phyloP scores from a whole-genome alignment of 1,284 basidiomycete species.

The Volvariella surrecta region DNA sequence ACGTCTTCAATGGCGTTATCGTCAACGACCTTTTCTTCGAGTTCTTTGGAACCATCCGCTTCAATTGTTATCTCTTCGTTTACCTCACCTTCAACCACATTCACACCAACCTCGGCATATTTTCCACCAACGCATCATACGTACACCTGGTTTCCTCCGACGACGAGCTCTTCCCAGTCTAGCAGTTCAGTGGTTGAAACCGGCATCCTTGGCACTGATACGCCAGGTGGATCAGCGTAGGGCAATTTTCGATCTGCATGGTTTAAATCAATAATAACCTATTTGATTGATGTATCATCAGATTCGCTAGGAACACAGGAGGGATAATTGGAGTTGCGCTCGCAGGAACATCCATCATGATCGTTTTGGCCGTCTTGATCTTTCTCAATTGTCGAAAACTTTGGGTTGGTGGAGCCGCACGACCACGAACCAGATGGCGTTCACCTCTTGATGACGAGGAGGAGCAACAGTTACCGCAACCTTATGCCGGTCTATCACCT shows the following conservation, averaged over 20 bases:
- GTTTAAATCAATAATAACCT: too few relatives aligned
- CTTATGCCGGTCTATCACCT: slow-evolving; percentile 9
- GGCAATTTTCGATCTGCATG: background rate
- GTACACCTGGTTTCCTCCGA: background rate
- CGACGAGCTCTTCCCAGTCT: background rate
- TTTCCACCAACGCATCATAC: background rate
- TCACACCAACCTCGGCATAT: background rate
- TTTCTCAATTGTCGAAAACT: slow-evolving; percentile 21
- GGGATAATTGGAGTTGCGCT: background rate
- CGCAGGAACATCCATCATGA: background rate
- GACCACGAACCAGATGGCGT: slow-evolving; percentile 14
- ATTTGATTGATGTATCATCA: background rate
- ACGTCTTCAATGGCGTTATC: too few relatives aligned
- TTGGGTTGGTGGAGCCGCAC: slow-evolving; percentile 10
- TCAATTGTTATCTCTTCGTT: background rate
- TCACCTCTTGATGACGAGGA: slow-evolving; percentile 21
- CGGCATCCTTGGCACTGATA: background rate
- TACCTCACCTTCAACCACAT: background rate
- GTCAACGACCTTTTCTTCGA: too few relatives aligned
- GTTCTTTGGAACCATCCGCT: background rate
- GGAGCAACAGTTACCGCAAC: slow-evolving; percentile 7
- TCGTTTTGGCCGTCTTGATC: slow-evolving; percentile 12
- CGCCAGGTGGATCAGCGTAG: background rate
- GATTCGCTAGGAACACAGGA: background rate
- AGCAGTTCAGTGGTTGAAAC: background rate